phyloP scores from a whole-genome alignment of 371 early-diverging fungal genomes.

The Rhizopus sp. region DNA sequence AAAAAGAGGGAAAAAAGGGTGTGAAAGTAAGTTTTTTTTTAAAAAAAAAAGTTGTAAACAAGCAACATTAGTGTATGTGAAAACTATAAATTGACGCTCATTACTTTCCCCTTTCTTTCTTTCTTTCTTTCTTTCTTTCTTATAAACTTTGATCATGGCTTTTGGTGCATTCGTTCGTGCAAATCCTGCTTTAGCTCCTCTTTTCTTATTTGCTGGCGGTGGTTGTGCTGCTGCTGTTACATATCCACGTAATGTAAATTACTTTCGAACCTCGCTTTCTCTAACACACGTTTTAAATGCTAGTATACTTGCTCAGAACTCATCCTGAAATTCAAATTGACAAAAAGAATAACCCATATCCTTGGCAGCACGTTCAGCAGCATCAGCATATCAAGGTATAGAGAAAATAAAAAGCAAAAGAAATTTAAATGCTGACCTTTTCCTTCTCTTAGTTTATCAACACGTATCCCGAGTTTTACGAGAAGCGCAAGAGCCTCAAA shows the following conservation, averaged over 20 bases:
- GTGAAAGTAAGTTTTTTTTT: background rate
- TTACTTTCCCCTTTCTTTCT: conserved; percentile 10
- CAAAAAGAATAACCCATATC: conserved; percentile 47
- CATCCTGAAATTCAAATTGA: conserved; percentile 54
- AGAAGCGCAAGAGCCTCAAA: conserved; percentile 21
- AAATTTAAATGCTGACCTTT: conserved; percentile 1
- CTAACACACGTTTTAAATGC: conserved; percentile 3
- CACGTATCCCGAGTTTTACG: conserved; percentile 31
- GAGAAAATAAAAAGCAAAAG: conserved; percentile 1
- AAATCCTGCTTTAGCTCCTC: conserved; percentile 46
- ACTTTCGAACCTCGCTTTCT: background rate
- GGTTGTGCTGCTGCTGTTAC: conserved; percentile 48
- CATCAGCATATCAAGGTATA: conserved; percentile 49
- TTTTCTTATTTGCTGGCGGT: conserved; percentile 46
- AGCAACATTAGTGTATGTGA: conserved; percentile 1
- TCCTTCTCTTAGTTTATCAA: conserved; percentile 23
- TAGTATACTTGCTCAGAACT: conserved; percentile 44
- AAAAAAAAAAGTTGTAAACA: background rate
- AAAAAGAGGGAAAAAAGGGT: background rate
- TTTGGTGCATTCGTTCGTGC: conserved; percentile 29
- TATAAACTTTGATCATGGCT: conserved; percentile 15
- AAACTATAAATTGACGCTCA: conserved; percentile 2
- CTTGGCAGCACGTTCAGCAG: conserved; percentile 49
- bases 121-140: conserved; percentile 14
- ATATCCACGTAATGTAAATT: conserved; percentile 30